phyloP scores from a whole-genome alignment of 495 filamentous ascomycete species.

The Penicillium alfredii region DNA sequence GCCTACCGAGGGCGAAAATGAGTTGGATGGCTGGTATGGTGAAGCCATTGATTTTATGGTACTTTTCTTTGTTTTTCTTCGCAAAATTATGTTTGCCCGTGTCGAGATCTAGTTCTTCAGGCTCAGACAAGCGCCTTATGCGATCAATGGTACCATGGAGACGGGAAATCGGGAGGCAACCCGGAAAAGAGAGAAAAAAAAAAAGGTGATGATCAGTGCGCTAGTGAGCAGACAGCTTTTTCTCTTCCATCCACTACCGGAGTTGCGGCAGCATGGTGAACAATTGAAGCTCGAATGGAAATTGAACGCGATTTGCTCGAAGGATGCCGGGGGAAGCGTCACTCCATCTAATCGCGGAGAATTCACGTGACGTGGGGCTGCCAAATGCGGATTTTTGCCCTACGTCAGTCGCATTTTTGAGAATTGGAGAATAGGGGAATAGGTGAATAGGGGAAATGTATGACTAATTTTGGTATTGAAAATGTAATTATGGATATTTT shows the following conservation, averaged over 20 bases:
- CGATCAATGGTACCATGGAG: neutral
- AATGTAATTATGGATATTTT: too few relatives aligned
- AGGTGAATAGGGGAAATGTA: neutral
- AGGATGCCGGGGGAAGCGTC: slow-evolving; percentile 8
- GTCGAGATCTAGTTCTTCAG: too few relatives aligned
- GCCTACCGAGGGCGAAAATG: slow-evolving; percentile 29
- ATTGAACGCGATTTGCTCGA: slow-evolving; percentile 13
- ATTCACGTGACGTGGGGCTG: neutral
- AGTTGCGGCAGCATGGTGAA: neutral
- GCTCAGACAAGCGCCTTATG: neutral
- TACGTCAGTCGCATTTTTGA: neutral
- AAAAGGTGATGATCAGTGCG: neutral
- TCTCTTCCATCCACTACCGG: neutral
- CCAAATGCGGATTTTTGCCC: neutral
- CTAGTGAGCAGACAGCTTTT: too few relatives aligned
- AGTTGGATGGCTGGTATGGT: slow-evolving; percentile 29
- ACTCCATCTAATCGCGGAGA: too few relatives aligned
- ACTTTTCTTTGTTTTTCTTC: neutral
- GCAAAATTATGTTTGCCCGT: slow-evolving; percentile 8
- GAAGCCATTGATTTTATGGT: slow-evolving; percentile 34
- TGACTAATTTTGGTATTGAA: too few relatives aligned
- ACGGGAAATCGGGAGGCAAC: neutral
- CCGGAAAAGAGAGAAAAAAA: neutral
- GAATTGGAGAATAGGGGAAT: neutral
- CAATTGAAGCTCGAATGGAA: slow-evolving; percentile 3